Base-by-base conservation (phyloP, 2,329 filamentous ascomycete species). In the Trichoderma simmonsii region DNA sequence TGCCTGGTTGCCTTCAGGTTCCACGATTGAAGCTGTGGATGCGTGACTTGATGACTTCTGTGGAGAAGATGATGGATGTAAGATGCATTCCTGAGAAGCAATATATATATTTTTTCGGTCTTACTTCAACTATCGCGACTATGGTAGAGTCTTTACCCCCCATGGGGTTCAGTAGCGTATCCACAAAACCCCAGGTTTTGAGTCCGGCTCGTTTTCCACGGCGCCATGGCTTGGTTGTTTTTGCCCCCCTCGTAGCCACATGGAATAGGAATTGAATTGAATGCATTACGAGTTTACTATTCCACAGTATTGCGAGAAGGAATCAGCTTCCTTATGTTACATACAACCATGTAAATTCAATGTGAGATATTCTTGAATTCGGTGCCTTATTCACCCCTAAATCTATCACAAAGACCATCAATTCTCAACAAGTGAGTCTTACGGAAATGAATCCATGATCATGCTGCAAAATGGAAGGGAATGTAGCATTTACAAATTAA, bases 141-240 rank as follows among this genome's bases (percentile, higher is more conserved):
- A 18, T 43, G 12, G 18, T 24, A 48, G 18, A 68, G 54, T 30
- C 24, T 60, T 48, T 43, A 32, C 26, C 43, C 48, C 43, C 68
- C 43, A 64, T 63, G 59, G 68, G 59, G 68, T 57, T 70, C 48
- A n/a, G n/a, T 70, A 63, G 60, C n/a, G 43, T 63, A 18, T 34
- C 59, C 48, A 34, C 32, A 56, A 28, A 39, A 56, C 68, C 68
- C 68, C 68, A 57, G 59, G 48, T 70, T 70, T 21, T 43, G 32
- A 18, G 51, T 36, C 60, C 59, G 59, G 59, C 68, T 70, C 34
- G 18, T 68, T 68, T 36, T 11, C 26, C 28, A 57, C 8, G 9
- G 43, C 68, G 48, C 68, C 59, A 63, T 28, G 60, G 61, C 68
- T 43, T 63, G 21, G 32, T 18, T 30, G 3, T 2, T 18, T 34